These are phyloP conservation scores for Colletotrichum phormii DNA, from an alignment of 2,329 filamentous ascomycete species.

Conservation along the genomic window DNA sequence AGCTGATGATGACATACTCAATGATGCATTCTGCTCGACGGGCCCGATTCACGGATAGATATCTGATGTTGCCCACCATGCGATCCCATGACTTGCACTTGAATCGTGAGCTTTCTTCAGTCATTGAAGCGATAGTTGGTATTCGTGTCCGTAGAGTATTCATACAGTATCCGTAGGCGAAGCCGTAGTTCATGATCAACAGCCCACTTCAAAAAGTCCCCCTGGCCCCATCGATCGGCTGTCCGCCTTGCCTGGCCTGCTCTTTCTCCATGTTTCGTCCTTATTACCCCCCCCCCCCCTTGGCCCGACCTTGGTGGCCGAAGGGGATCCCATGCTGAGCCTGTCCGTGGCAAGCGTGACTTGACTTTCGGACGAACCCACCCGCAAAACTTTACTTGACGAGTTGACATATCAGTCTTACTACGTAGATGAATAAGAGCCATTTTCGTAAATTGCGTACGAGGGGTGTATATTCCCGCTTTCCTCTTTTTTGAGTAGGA, in stretches of 20 bases:
- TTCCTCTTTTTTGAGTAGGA: background rate
- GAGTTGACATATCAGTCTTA: constrained; percentile 18
- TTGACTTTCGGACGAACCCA: constrained; percentile 17
- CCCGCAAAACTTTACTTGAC: constrained; percentile 27
- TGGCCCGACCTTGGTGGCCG: background rate
- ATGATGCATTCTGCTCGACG: background rate
- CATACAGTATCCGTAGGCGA: background rate
- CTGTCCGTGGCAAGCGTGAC: background rate
- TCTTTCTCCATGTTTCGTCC: constrained; percentile 29
- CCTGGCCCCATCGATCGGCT: constrained; percentile 26
- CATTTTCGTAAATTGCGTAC: background rate
- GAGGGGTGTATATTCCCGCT: background rate
- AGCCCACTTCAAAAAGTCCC: background rate
- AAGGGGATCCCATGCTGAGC: background rate
- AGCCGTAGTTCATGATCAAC: background rate
- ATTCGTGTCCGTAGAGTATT: background rate
- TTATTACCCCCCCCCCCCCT: background rate
- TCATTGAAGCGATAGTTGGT: background rate
- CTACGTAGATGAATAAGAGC: constrained; percentile 11
- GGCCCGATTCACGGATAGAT: background rate
- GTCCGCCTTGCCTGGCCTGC: background rate
- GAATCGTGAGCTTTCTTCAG: background rate
- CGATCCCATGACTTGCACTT: background rate
- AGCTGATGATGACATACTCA: background rate
- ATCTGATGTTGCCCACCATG: background rate